A percentile compares a stretch with the other conserved stretches of the same genome.
These are phyloP conservation scores for Camelina hispida DNA, from an alignment of 345 rosid genomes.

Conservation along the genomic window DNA sequence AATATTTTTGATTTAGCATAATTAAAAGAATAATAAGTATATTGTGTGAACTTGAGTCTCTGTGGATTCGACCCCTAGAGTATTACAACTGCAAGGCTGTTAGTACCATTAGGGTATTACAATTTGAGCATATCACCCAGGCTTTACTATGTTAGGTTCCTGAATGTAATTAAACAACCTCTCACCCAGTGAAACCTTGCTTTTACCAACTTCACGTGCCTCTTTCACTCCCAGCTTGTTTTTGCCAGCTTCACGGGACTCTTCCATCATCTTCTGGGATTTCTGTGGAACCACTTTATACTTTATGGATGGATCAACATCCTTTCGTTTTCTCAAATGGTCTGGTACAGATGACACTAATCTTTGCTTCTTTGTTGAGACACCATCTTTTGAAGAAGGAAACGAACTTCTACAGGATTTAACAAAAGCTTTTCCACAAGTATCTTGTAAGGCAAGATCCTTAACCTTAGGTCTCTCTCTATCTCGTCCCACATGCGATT, in stretches of 20 bases:
- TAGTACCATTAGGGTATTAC: too few species aligned
- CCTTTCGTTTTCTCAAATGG: conserved; percentile 49
- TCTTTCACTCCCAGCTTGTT: conserved; percentile 42
- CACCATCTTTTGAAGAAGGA: too few species aligned
- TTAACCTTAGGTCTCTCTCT: too few species aligned
- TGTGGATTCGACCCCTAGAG: too few species aligned
- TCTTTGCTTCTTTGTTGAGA: conserved; percentile 48
- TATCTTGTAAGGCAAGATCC: too few species aligned
- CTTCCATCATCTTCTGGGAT: conserved; percentile 43
- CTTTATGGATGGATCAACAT: conserved; percentile 43
- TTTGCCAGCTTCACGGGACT: conserved; percentile 44
- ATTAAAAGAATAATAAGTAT: too few species aligned
- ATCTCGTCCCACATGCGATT: conserved; percentile 45
- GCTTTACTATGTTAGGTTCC: conserved; percentile 43
- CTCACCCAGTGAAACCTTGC: conserved; percentile 53
- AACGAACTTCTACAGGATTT: too few species aligned
- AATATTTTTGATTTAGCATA: too few species aligned
- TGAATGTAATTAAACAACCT: conserved; percentile 38
- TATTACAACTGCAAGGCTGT: too few species aligned
- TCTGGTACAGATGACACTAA: conserved; percentile 47
- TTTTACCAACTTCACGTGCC: conserved; percentile 45
- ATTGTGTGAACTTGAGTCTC: too few species aligned
- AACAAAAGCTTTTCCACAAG: too few species aligned
- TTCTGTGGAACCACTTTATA: conserved; percentile 38
- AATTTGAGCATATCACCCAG: too few species aligned